Conservation (phyloP, 805 yeast genomes). For the Candida coleopterorum region DNA sequence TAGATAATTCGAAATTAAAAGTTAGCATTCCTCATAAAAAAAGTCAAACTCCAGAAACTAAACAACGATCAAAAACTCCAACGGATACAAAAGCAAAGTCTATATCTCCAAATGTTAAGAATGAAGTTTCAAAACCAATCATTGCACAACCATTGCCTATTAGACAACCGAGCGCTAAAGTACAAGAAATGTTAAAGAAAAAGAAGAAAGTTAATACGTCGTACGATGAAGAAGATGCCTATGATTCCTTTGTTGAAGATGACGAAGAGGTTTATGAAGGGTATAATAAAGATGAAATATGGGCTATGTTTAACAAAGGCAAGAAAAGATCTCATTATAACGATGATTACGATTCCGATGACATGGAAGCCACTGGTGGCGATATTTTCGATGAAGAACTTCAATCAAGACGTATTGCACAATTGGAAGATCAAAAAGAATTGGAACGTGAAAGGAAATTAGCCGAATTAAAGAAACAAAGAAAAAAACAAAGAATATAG, state of each 20-base stretch:
- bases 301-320: conserved; percentile 78
- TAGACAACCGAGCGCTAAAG: conserved; percentile 54
- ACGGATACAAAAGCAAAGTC: not conserved
- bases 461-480: conserved; percentile 24
- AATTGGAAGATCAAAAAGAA: conserved; percentile 72
- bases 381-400: conserved; percentile 84
- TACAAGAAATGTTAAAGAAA: conserved; percentile 43
- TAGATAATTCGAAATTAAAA: conserved; percentile 44
- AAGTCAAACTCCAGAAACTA: conserved; percentile 29
- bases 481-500: conserved; percentile 6
- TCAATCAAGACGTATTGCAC: conserved; percentile 61
- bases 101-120: conserved; percentile 1
- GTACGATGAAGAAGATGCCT: conserved; percentile 2
- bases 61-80: not conserved
- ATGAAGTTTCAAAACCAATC: not conserved
- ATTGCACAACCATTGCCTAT: conserved; percentile 31
- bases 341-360: conserved; percentile 46
- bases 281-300: conserved; percentile 80
- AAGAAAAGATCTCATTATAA: conserved; percentile 44
- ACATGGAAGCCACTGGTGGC: conserved; percentile 94
- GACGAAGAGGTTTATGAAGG: conserved; percentile 21
- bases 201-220: conserved; percentile 10
- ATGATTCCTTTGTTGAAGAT: conserved; percentile 5
- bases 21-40: conserved; percentile 39
- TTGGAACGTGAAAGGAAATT: conserved; percentile 50